Conservation (phyloP, 345 rosid genomes). For the Eucalyptus rudis region DNA sequence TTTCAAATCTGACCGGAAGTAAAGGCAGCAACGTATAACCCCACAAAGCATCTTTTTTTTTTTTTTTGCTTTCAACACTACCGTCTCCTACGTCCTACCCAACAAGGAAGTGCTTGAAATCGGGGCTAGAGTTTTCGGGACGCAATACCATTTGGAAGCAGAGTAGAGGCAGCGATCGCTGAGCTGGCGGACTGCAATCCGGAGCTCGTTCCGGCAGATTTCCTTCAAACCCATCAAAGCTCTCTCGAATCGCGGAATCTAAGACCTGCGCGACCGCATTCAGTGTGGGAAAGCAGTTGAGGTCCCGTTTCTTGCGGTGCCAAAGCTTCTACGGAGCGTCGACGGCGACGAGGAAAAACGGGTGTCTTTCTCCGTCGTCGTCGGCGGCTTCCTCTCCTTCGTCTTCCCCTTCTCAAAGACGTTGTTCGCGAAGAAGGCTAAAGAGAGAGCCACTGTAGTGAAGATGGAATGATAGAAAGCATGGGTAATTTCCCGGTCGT, state of each 20-base stretch:
- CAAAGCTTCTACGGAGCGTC: background rate
- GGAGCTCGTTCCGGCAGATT: constrained; percentile 65
- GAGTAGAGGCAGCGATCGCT: background rate
- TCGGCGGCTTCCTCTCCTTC: background rate
- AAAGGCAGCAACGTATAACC: no score
- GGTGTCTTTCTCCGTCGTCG: background rate
- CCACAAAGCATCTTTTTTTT: no score
- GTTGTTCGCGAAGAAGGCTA: background rate
- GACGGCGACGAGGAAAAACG: background rate
- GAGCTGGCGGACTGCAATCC: constrained; percentile 73
- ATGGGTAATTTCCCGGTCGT: background rate
- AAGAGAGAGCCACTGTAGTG: background rate
- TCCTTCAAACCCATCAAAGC: constrained; percentile 66
- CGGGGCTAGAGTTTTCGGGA: background rate
- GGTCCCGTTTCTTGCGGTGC: background rate
- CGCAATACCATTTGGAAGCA: no score
- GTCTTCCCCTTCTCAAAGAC: background rate
- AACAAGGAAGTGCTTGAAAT: background rate
- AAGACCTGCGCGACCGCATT: background rate
- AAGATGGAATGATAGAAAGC: background rate
- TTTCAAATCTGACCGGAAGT: no score
- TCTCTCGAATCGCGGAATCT: background rate
- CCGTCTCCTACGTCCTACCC: background rate
- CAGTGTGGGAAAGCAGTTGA: background rate
- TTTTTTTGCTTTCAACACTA: background rate